phyloP scores from a whole-genome alignment of 1,139 yeast genomes.

The Blastobotrys raffinosifermentans region DNA sequence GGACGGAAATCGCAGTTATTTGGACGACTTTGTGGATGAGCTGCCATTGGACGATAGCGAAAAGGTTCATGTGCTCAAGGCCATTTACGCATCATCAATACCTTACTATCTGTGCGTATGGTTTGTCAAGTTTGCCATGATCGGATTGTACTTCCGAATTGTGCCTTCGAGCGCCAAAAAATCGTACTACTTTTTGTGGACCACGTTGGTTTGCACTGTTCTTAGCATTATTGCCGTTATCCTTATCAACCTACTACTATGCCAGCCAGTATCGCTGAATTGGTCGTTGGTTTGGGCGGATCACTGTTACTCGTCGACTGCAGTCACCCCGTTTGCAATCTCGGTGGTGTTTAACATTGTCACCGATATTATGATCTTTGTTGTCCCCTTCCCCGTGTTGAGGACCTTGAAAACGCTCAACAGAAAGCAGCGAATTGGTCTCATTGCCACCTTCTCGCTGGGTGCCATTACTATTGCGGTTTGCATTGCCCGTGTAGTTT shows the following conservation, averaged over 20 bases:
- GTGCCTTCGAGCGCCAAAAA: conserved; percentile 23
- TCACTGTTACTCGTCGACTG: conserved; percentile 28
- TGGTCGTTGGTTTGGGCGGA: conserved; percentile 23
- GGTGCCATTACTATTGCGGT: conserved; percentile 27
- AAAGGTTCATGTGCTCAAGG: conserved; percentile 22
- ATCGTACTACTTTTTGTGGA: conserved; percentile 21
- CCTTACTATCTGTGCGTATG: conserved; percentile 29
- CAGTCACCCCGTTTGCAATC: conserved; percentile 25
- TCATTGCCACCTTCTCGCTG: conserved; percentile 27
- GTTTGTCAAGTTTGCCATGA: conserved; percentile 28
- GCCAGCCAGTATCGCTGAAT: conserved; percentile 27
- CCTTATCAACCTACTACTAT: conserved; percentile 24
- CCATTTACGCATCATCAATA: conserved; percentile 26
- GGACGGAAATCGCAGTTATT: conserved; percentile 25
- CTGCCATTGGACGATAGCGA: conserved; percentile 14
- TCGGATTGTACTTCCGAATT: conserved; percentile 27
- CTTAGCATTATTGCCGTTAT: conserved; percentile 19
- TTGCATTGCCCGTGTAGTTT: conserved; percentile 23
- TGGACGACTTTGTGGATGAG: conserved; percentile 18
- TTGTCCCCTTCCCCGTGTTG: conserved; percentile 28
- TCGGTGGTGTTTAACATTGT: conserved; percentile 26
- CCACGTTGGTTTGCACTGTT: conserved; percentile 17
- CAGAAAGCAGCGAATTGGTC: conserved; percentile 23
- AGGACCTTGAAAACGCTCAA: conserved; percentile 20
- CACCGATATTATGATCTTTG: conserved; percentile 26